These are phyloP conservation scores for Lolium multiflorum DNA, from an alignment of 176 grass and related monocot species.

Conservation along the genomic window DNA sequence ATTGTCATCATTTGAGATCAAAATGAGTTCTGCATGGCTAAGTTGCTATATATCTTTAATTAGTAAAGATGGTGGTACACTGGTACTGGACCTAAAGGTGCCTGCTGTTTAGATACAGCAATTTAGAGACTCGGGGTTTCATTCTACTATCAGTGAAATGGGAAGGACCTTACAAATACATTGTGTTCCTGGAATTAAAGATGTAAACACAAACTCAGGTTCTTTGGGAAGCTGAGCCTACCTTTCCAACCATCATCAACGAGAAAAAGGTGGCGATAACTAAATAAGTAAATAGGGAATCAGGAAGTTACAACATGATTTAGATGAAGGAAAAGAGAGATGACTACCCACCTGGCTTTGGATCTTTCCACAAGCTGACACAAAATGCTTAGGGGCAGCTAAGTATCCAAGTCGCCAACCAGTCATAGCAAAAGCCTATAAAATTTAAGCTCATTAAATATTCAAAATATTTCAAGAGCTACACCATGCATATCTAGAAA, in stretches of 20 bases:
- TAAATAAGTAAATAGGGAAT: background rate
- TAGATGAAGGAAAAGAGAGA: constrained; percentile 26
- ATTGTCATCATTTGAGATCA: background rate
- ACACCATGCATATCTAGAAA: constrained; percentile 6
- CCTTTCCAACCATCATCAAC: constrained; percentile 10
- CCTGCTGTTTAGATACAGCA: background rate
- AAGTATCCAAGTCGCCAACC: constrained; percentile 96
- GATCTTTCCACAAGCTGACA: constrained; percentile 85
- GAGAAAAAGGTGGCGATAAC: background rate
- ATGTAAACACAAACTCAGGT: constrained; percentile 20
- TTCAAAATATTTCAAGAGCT: constrained; percentile 1
- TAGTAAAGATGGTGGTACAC: background rate
- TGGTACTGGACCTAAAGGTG: background rate
- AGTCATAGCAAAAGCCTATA: constrained; percentile 97
- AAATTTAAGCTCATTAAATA: constrained; percentile 24
- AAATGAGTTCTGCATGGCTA: constrained; percentile 9
- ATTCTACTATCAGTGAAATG: background rate
- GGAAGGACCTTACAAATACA: background rate
- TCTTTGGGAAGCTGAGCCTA: background rate
- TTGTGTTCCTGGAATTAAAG: background rate
- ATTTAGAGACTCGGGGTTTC: background rate
- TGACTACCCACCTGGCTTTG: constrained; percentile 73
- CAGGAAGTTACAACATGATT: constrained; percentile 16
- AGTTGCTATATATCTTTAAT: constrained; percentile 7
- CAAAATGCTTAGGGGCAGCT: constrained; percentile 83